Conservation (phyloP, 495 filamentous ascomycete genomes). For the Daldinia decipiens region DNA sequence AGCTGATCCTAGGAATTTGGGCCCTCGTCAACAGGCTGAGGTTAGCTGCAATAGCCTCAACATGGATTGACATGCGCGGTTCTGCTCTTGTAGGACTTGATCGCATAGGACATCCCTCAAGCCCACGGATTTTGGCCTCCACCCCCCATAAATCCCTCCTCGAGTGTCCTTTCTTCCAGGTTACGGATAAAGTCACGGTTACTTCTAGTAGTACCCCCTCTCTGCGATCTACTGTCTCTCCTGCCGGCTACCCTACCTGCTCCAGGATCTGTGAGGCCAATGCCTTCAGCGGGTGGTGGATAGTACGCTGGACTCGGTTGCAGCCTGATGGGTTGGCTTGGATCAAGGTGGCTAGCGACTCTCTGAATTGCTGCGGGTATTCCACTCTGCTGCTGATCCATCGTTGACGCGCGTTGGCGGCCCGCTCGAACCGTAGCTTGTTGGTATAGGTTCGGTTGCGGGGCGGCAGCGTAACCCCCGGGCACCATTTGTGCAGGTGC, state of each 20-base stretch:
- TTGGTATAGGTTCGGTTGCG: conserved; percentile 78
- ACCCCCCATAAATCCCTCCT: conserved; percentile 75
- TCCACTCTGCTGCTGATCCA: conserved; percentile 91
- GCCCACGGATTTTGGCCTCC: conserved; percentile 62
- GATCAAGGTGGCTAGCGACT: conserved; percentile 97
- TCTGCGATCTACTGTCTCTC: conserved; percentile 77
- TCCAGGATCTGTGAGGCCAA: conserved; percentile 60
- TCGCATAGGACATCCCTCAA: conserved; percentile 45
- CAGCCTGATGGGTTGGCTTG: conserved; percentile 89
- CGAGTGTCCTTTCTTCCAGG: conserved; percentile 90
- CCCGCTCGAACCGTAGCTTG: conserved; percentile 85
- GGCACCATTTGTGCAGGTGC: conserved; percentile 73
- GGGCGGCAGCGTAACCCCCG: conserved; percentile 67
- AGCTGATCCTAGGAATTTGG: conserved; percentile 7
- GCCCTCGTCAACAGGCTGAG: conserved; percentile 10
- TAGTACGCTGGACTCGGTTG: conserved; percentile 99
- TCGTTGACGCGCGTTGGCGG: conserved; percentile 91
- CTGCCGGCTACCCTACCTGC: conserved; percentile 74
- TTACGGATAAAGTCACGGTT: conserved; percentile 93
- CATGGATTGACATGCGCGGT: conserved; percentile 7
- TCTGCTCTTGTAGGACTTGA: conserved; percentile 2
- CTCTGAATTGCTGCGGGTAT: conserved; percentile 93
- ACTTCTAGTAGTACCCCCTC: conserved; percentile 62
- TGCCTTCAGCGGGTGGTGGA: conserved; percentile 90
- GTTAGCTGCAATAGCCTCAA: conserved; percentile 6